These are phyloP conservation scores for Ramalina intermedia DNA, from an alignment of 495 filamentous ascomycete species.

Conservation along the genomic window DNA sequence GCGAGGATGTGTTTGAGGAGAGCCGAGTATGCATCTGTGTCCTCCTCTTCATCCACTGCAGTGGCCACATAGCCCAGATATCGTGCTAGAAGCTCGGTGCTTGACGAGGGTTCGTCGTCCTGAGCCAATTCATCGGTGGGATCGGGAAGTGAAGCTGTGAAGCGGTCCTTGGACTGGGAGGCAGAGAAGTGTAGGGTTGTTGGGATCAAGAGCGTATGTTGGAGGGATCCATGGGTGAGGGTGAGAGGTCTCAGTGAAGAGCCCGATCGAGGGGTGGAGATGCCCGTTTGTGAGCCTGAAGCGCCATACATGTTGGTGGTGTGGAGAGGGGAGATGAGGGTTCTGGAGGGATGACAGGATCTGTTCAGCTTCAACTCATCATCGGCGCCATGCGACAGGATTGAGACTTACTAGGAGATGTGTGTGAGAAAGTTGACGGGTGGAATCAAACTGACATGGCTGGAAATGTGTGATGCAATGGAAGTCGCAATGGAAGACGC, in stretches of 20 bases:
- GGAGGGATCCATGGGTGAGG: constrained; percentile 83
- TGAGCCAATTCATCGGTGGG: constrained; percentile 94
- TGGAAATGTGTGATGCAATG: too few species aligned
- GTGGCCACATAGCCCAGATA: constrained; percentile 79
- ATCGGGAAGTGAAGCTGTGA: constrained; percentile 66
- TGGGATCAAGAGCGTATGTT: constrained; percentile 86
- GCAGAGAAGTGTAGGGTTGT: constrained; percentile 92
- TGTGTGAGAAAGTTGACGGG: background rate
- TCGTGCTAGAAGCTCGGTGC: constrained; percentile 75
- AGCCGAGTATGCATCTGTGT: constrained; percentile 67
- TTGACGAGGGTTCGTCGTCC: constrained; percentile 93
- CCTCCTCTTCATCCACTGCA: constrained; percentile 81
- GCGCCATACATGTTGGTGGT: constrained; percentile 69
- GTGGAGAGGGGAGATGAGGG: constrained; percentile 8
- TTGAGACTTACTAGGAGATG: background rate
- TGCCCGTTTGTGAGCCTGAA: constrained; percentile 73
- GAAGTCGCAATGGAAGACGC: too few species aligned
- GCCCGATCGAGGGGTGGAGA: constrained; percentile 86
- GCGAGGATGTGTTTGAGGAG: constrained; percentile 78
- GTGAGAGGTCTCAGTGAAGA: constrained; percentile 80
- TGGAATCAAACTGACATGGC: too few species aligned
- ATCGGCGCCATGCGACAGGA: too few species aligned
- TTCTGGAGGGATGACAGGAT: background rate
- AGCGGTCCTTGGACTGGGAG: constrained; percentile 76
- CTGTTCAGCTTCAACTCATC: background rate